These are phyloP conservation scores for Phytophthora idaei DNA, from an alignment of 352 stramenopile genomes.

Conservation along the genomic window DNA sequence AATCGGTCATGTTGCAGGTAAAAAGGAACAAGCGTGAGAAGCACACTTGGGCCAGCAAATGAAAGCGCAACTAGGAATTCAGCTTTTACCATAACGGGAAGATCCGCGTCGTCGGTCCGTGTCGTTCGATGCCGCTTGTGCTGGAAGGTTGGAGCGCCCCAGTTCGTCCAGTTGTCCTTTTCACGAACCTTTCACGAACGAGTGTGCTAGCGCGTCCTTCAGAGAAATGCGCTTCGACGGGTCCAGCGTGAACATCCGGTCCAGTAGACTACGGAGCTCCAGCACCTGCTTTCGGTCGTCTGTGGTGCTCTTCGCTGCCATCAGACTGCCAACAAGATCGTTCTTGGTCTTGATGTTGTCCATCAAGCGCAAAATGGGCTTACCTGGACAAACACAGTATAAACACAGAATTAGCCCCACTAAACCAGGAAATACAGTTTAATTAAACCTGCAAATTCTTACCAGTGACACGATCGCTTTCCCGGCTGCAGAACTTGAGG, in stretches of 20 bases:
- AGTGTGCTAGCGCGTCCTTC: constrained; percentile 77
- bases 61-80: not conserved
- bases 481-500: constrained; percentile 84
- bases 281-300: constrained; percentile 73
- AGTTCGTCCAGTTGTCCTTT: not conserved
- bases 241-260: constrained; percentile 86
- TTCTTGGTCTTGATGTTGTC: constrained; percentile 67
- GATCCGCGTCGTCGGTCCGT: not conserved
- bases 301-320: constrained; percentile 64
- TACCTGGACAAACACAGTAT: constrained; percentile 39
- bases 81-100: constrained; percentile 8
- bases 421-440: not conserved
- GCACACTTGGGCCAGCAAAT: not conserved
- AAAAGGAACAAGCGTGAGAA: constrained; percentile 5
- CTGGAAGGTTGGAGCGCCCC: too few relatives aligned
- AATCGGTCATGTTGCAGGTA: constrained; percentile 3
- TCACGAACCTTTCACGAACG: constrained; percentile 64
- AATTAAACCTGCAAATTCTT: constrained; percentile 6
- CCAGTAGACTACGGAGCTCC: constrained; percentile 73
- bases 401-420: not conserved
- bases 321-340: constrained; percentile 58
- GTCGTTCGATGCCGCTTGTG: not conserved
- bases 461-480: constrained; percentile 85
- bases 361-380: constrained; percentile 76
- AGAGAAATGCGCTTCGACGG: constrained; percentile 80